Conservation (phyloP, 2,329 filamentous ascomycete species). For the Pestalotiopsis fici region DNA sequence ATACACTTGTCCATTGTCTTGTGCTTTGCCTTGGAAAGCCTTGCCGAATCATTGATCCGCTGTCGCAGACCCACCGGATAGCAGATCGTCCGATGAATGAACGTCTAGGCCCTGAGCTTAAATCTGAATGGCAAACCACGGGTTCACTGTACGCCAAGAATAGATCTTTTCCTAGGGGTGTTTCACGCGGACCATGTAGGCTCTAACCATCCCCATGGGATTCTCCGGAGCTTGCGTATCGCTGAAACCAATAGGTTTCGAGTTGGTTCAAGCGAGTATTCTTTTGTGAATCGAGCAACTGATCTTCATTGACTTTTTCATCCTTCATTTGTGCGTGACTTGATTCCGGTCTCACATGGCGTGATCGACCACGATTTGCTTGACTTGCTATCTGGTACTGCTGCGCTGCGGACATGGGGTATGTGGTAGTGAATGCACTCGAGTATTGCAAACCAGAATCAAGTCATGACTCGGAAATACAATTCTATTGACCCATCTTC, state of each 20-base stretch:
- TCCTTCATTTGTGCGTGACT: not conserved
- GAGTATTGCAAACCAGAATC: not conserved
- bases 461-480: not conserved
- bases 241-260: not conserved
- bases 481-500: not conserved
- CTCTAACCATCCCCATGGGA: not conserved
- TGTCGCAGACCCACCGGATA: conserved; percentile 8
- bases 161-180: not conserved
- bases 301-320: not conserved
- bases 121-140: not conserved
- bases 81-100: conserved; percentile 6
- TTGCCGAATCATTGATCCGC: not conserved
- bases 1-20: not conserved
- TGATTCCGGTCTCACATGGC: not conserved
- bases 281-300: not conserved
- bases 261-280: not conserved
- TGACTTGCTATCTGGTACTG: not conserved
- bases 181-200: not conserved
- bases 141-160: not conserved
- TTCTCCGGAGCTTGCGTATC: not conserved
- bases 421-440: too few relatives aligned
- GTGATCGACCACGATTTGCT: not conserved
- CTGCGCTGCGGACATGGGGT: too few relatives aligned
- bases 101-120: not conserved
- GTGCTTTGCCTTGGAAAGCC: not conserved